Base-by-base conservation (phyloP, 345 rosid species). In the Jatropha curcas region DNA sequence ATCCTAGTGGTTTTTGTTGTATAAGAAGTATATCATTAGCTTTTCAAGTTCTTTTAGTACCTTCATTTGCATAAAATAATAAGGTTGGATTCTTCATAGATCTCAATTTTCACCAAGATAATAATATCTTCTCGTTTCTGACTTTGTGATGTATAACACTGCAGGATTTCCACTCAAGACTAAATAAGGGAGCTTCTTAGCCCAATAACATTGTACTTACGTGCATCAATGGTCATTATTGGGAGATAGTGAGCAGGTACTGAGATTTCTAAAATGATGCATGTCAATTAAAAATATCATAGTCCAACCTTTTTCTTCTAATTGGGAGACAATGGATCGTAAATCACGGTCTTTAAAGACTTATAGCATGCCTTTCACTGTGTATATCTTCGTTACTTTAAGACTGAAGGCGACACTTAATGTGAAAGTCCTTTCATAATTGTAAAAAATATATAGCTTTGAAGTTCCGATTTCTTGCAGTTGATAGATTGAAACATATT, bases 321-420 rank as follows among this genome's bases (percentile, higher is more conserved):
- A 41, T 39, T 53, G 33, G 52, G 43, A 62, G 61, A 35, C 75
- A 37, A 25, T 7, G 61, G 1, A 25, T 24, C 63, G 51, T 34
- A 16, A 64, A 73, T 73, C 70, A 30, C 46, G 74, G 59, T 34
- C 16, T 5, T 22, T 60, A 50, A 25, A 20, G 45, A 33, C 35
- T 43, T 7, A 41, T 71, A 3, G 24, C 41, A 20, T 33, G 2
- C 1, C 19, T 48, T 60, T 13, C 12, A 31, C 11, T 60, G 2
- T 22, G 20, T 30, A 16, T 27, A 13, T 13, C 48, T 58, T 45
- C 13, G 20, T 34, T 13, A n/a, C 5, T 50, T 20, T 22, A 31
- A 17, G 14, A 22, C 20, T 50, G 46, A 33, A 14, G 51, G 19
- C 60, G 58, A 33, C 7, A 31, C 45, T 11, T 22, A 1, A 31